Conservation (phyloP, 352 stramenopile species). For the Pythium aristosporum region DNA sequence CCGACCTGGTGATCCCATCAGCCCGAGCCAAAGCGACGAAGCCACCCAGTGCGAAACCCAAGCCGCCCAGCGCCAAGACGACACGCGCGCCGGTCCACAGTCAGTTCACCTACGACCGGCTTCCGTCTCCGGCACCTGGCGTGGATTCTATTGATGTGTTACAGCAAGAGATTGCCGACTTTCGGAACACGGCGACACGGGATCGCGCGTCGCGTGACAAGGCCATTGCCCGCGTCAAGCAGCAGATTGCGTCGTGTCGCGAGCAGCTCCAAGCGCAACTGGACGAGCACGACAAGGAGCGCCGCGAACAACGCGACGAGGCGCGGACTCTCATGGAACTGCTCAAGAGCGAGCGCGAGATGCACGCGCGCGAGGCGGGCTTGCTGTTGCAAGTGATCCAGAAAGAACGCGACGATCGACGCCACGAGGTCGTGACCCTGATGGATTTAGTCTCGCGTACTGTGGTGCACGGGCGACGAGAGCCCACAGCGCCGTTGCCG, state of each 20-base stretch:
- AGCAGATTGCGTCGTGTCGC: constrained; percentile 1
- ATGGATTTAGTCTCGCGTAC: constrained; percentile 14
- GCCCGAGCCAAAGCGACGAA: background rate
- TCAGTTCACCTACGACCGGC: background rate
- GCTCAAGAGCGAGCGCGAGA: constrained; percentile 5
- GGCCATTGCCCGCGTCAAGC: background rate
- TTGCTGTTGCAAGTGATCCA: constrained; percentile 1
- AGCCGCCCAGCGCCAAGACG: background rate
- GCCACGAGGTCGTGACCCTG: constrained; percentile 16
- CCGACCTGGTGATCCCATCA: background rate
- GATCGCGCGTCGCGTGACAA: background rate
- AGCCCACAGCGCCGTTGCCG: background rate
- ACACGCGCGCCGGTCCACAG: background rate
- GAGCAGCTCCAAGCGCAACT: background rate
- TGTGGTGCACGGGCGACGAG: background rate
- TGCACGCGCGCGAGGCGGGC: constrained; percentile 4
- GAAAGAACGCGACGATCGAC: constrained; percentile 16
- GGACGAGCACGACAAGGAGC: constrained; percentile 3
- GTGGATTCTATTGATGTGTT: background rate
- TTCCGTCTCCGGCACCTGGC: background rate
- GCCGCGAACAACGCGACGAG: constrained; percentile 7
- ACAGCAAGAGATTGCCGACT: background rate
- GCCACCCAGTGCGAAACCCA: background rate
- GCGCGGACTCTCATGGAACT: constrained; percentile 5
- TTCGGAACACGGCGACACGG: background rate